Base-by-base conservation (phyloP, 2,329 filamentous ascomycete genomes). In the Acrodontium crateriforme region DNA sequence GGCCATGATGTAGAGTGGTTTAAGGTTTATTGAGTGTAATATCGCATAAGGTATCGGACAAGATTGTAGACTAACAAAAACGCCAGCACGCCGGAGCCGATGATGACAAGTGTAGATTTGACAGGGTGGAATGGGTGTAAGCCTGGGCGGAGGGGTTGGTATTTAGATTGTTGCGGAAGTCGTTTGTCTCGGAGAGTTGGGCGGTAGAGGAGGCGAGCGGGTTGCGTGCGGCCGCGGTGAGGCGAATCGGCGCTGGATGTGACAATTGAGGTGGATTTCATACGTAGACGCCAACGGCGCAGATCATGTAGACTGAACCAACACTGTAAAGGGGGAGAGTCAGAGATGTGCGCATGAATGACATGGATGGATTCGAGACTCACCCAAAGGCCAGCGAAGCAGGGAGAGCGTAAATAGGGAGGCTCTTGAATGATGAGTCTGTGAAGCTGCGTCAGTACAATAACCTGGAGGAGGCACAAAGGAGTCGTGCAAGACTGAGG, bases 281-380 rank as follows among this genome's bases (percentile, higher is more conserved):
- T 56, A 98, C 83, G 74, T 98, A 95, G 52, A 98, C 89, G 55
- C 89, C 89, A 54, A 89, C 89, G 35, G 85, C 89, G 60, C 89
- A 98, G 61, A 98, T 95, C 78, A 94, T 93, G 62, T 89, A 94
- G 24, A 98, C 84, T 27, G 87, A 78, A 45, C 89, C 89, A 56
- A 93, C 80, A 27, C 87, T 94, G 50, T 21, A 35, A 23, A 18
- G 12, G 33, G 43, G 22, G 35, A 24, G 25, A 23, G 22, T 8
- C 9, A 6, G 10, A 27, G n/a, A 11, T 7, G 24, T n/a, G 15
- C 5, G 6, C 4, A 12, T 13, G 14, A 14, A 28, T 24, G 26
- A 28, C 25, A 20, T 61, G n/a, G 21, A 4, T 6, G 7, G 9
- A 9, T n/a, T 13, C 8, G n/a, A 12, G 6, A 49, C 81, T 50